Evolutionary conservation across 202 grass and related monocot genomes (phyloP), one percentile per base, ranked within the genome.

Genomic region (Schoenoplectus tabernaemontani): DNA sequence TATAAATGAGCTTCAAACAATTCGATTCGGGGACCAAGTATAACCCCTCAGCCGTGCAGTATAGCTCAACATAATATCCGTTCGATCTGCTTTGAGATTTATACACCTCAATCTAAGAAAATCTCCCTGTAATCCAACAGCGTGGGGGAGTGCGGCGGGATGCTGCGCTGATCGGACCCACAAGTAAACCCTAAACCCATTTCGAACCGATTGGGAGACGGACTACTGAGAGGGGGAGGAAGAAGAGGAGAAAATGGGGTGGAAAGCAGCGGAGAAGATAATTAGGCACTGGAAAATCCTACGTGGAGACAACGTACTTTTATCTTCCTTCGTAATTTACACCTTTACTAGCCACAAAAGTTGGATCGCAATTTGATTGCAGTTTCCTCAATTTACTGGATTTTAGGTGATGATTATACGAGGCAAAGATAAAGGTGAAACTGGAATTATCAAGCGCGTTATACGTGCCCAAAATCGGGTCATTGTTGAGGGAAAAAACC

Each of bases 401-500:
- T 82, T 82, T 59, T 59, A 97, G 95, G 95, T 97, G 57, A 94
- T 97, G 91, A 92, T 97, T 59, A 97, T 92, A 48, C 87, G 91
- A 70, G 91, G 94, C 39, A 97, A 97, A 51, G 94, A 93, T 78
- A 97, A 93, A 50, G 94, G 94, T 57, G 94, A 97, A 82, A 83
- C 72, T 5, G 94, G 91, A 53, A 38, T 84, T 15, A 93, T 97
- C 91, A 97, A 97, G 84, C 91, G 94, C 15, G 95, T 97, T 16
- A 94, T 97, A 43, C 87, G 89, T 62, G 94, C 95, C 20, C 89
- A 97, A 86, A 94, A 97, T 66, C 87, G 91, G 68, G 89, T 94
- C 75, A 97, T 97, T n/a, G 89, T 97, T 26, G 95, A 97, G 64
- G 91, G 95, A 59, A 97, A 97, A 81, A 97, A 97, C 81, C 77